Conservation (phyloP, 169 alveolate genomes). For the Plasmodium sp. region DNA sequence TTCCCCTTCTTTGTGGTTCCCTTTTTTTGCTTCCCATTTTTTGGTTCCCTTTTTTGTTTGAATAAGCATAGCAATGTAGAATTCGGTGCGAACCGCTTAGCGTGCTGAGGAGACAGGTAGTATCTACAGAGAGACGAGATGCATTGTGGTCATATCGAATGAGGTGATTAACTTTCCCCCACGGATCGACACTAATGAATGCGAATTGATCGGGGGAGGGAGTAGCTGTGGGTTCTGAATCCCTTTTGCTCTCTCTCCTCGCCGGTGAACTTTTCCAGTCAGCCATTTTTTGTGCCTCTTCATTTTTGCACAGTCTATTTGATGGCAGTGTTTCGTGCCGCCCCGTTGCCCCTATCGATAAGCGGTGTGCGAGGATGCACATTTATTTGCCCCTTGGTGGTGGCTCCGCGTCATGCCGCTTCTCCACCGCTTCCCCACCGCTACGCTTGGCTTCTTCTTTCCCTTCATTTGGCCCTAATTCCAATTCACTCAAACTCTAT, state of each 20-base stretch:
- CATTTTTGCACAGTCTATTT: background rate
- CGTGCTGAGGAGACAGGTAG: background rate
- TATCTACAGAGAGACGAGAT: background rate
- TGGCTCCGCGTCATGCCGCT: background rate
- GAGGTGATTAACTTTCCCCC: background rate
- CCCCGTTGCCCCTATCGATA: background rate
- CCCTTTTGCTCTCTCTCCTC: background rate
- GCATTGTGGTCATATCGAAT: background rate
- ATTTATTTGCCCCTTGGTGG: background rate
- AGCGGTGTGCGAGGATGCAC: background rate
- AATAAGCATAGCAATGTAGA: background rate
- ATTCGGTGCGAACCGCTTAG: background rate
- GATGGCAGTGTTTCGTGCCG: background rate
- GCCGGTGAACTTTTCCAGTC: background rate
- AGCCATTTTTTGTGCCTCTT: background rate
- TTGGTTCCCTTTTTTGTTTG: background rate
- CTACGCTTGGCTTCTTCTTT: background rate
- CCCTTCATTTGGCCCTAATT: background rate
- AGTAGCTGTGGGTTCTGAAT: background rate
- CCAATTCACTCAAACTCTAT: background rate
- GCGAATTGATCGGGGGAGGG: background rate
- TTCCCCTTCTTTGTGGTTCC: background rate
- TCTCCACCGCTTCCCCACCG: background rate
- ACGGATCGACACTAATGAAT: background rate
- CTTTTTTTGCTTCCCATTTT: background rate